Base-by-base conservation (phyloP, 495 filamentous ascomycete species). In the Aspergillus indologenus region DNA sequence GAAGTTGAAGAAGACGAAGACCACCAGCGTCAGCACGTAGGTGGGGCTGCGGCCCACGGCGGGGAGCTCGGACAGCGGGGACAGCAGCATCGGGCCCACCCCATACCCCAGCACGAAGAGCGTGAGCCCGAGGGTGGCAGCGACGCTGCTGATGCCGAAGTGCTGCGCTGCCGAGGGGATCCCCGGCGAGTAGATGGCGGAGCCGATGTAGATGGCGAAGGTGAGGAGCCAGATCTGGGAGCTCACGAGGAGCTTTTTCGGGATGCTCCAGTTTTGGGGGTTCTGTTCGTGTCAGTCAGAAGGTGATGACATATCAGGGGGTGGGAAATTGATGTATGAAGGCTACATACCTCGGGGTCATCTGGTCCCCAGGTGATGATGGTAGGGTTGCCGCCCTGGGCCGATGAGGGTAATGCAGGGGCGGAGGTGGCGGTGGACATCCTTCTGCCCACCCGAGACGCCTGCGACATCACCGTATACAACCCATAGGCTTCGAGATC, bases 1-100 rank as follows among this genome's bases (percentile, higher is more conserved):
- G 4, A 79, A 59, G 42, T 57, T 60, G 20, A 83, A 59, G 21
- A 81, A 65, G 20, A 75, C 65, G 66, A 79, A 83, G n/a, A 82
- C 61, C 23, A 60, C 65, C 23, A 78, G 69, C 2, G 77, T 70
- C 43, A 73, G 45, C n/a, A 81, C 70, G 64, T 82, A 81, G 1
- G 72, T 70, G n/a, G 71, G 68, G 46, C 76, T 81, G 5, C 79
- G 70, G 22, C 79, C 78, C 23, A 80, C 68, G 18, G 59, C 46
- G 1, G 77, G 77, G 54, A 82, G 76, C 54, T 82, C 79, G 44
- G 59, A 68, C 1, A 82, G 51, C 0, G 79, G 79, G 1, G 67
- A 72, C 60, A 73, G 77, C 12, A 80, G 31, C 40, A 81, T 34
- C 11, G 77, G 75, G 3, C 77, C 75, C 17, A 75, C 56, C 21